A percentile compares a stretch with the other conserved stretches of the same genome.
Conservation (phyloP, 495 filamentous ascomycete species). For the Aspergillus baeticus region DNA sequence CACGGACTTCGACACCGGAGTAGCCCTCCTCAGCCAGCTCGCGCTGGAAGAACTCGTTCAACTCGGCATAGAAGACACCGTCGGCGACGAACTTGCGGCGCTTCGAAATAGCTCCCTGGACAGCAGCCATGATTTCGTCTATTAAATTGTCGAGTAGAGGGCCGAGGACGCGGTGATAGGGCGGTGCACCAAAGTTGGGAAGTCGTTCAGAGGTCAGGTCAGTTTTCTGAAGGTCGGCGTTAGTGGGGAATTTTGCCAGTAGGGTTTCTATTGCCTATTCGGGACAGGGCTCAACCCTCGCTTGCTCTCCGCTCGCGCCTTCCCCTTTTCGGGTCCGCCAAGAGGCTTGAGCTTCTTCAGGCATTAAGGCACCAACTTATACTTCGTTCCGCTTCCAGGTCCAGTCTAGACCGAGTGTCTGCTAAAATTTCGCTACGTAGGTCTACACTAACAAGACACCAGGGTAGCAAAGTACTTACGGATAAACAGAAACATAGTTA, state of each 20-base stretch:
- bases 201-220: constrained; percentile 32
- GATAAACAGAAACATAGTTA: not conserved
- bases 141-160: constrained; percentile 41
- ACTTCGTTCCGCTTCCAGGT: no score
- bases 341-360: constrained; percentile 1
- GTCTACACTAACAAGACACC: not conserved
- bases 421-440: not conserved
- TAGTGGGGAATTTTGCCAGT: constrained; percentile 46
- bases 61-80: constrained; percentile 99
- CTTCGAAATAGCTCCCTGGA: constrained; percentile 84
- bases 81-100: constrained; percentile 99
- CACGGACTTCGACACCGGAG: constrained; percentile 99
- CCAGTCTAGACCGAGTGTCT: no score
- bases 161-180: constrained; percentile 25
- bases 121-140: constrained; percentile 62
- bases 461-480: not conserved
- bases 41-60: constrained; percentile 99
- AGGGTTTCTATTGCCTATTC: constrained; percentile 38
- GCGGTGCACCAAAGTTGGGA: constrained; percentile 25
- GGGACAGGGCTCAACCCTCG: constrained; percentile 46
- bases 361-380: constrained; percentile 17
- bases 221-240: constrained; percentile 35
- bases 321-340: constrained; percentile 17
- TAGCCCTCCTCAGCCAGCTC: constrained; percentile 99
- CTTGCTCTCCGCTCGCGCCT: constrained; percentile 31